Conservation (phyloP, 768 basidiomycete species). For the Tylopilus vinaceipallidus region DNA sequence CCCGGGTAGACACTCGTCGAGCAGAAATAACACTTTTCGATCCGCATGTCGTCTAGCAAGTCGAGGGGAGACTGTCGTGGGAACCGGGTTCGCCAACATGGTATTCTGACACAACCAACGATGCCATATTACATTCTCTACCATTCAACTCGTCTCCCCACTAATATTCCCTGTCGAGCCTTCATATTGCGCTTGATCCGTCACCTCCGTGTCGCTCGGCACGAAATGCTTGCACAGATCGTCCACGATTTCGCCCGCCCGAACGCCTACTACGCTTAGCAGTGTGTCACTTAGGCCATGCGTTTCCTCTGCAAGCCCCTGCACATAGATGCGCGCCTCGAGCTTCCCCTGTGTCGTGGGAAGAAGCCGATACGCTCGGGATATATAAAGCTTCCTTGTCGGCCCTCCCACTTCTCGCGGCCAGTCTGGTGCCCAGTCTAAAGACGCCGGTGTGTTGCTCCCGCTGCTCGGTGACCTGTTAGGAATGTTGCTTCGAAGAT, state of each 20-base stretch:
- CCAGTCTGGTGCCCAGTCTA: constrained; percentile 21
- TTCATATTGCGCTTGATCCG: constrained; percentile 8
- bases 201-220: not conserved
- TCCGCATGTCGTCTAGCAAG: constrained; percentile 58
- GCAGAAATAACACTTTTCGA: constrained; percentile 99
- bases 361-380: constrained; percentile 43
- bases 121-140: no score
- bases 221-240: constrained; percentile 30
- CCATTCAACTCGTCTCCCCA: not conserved
- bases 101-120: no score
- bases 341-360: constrained; percentile 19
- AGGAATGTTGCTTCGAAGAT: not conserved
- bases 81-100: constrained; percentile 23
- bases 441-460: constrained; percentile 12
- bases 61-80: constrained; percentile 19
- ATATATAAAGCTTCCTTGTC: constrained; percentile 29
- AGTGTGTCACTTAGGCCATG: constrained; percentile 45
- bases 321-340: constrained; percentile 34
- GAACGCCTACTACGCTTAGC: constrained; percentile 42
- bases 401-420: constrained; percentile 12
- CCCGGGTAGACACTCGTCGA: constrained; percentile 96
- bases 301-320: constrained; percentile 37
- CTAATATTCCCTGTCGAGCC: not conserved
- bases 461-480: constrained; percentile 1
- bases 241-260: constrained; percentile 45